These are phyloP conservation scores for Arachnopeziza araneosa DNA, from an alignment of 2,329 filamentous ascomycete species.

Conservation along the genomic window DNA sequence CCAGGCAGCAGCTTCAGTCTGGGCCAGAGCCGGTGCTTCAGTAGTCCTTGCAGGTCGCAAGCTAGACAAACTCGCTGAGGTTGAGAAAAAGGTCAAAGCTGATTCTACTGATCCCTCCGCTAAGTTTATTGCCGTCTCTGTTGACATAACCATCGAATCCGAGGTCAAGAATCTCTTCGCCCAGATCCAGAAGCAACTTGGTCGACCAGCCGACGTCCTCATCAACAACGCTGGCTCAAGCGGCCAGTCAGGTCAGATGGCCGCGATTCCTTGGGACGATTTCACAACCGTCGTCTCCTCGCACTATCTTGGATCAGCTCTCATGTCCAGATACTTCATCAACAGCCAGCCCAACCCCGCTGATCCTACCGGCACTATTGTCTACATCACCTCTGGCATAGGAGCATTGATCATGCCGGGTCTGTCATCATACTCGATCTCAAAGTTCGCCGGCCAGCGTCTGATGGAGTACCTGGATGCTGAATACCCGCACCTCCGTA, in stretches of 20 bases:
- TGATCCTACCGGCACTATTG: constrained; percentile 28
- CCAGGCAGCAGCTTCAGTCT: constrained; percentile 19
- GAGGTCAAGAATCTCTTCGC: constrained; percentile 12
- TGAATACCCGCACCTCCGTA: constrained; percentile 39
- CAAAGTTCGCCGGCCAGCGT: constrained; percentile 39
- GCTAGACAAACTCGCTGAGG: background rate
- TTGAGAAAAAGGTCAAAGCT: background rate
- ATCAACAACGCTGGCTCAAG: constrained; percentile 37
- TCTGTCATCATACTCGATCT: constrained; percentile 39
- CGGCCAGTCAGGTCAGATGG: background rate
- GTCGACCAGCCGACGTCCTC: constrained; percentile 31
- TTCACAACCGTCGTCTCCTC: background rate
- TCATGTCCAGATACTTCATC: constrained; percentile 33
- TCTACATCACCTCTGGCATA: constrained; percentile 37
- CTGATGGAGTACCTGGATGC: constrained; percentile 34
- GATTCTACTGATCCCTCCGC: background rate
- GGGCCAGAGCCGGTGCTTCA: constrained; percentile 22
- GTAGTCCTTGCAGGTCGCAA: constrained; percentile 27
- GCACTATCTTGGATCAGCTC: background rate
- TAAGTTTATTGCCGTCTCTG: constrained; percentile 5
- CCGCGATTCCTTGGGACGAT: background rate
- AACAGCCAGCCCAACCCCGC: constrained; percentile 24
- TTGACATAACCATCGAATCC: constrained; percentile 7
- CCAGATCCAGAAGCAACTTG: constrained; percentile 6
- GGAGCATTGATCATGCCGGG: constrained; percentile 30